Conservation (phyloP, 2,329 filamentous ascomycete species). For the Fusarium duplospermum region DNA sequence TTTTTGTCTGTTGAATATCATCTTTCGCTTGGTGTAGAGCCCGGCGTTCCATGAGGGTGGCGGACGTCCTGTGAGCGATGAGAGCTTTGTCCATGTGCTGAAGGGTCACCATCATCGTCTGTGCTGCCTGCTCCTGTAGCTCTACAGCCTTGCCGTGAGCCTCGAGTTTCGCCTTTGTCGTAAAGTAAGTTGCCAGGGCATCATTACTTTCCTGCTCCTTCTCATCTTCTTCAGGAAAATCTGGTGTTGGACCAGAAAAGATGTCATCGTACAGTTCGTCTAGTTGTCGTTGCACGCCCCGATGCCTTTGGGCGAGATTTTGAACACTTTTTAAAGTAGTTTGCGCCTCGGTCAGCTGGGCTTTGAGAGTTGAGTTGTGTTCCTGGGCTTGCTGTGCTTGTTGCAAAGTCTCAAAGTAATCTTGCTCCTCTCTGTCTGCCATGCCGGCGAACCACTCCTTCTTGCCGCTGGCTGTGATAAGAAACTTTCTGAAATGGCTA, state of each 20-base stretch:
- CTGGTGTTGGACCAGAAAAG: conserved; percentile 64
- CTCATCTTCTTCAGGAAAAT: conserved; percentile 64
- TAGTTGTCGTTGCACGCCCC: conserved; percentile 57
- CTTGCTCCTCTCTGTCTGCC: conserved; percentile 64
- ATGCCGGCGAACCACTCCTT: conserved; percentile 54
- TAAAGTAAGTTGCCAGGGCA: conserved; percentile 53
- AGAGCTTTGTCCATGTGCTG: conserved; percentile 56
- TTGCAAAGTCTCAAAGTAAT: conserved; percentile 66
- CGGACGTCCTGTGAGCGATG: conserved; percentile 6
- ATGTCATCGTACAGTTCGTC: conserved; percentile 63
- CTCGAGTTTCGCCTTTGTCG: conserved; percentile 50
- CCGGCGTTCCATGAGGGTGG: conserved; percentile 32
- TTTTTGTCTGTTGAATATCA: conserved; percentile 18
- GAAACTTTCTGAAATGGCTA: conserved; percentile 62
- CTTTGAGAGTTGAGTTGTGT: conserved; percentile 53
- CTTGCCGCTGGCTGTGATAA: conserved; percentile 62
- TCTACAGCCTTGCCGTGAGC: conserved; percentile 55
- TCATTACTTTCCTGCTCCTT: conserved; percentile 53
- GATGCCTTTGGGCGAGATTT: conserved; percentile 49
- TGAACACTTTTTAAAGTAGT: conserved; percentile 52
- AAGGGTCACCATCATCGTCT: conserved; percentile 49
- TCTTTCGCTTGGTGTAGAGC: conserved; percentile 29
- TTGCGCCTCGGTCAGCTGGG: conserved; percentile 55
- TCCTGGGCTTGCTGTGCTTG: conserved; percentile 59
- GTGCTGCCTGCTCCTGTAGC: conserved; percentile 53